phyloP scores from a whole-genome alignment of 2,329 filamentous ascomycete genomes.

The Ceratocystis lukuohia region DNA sequence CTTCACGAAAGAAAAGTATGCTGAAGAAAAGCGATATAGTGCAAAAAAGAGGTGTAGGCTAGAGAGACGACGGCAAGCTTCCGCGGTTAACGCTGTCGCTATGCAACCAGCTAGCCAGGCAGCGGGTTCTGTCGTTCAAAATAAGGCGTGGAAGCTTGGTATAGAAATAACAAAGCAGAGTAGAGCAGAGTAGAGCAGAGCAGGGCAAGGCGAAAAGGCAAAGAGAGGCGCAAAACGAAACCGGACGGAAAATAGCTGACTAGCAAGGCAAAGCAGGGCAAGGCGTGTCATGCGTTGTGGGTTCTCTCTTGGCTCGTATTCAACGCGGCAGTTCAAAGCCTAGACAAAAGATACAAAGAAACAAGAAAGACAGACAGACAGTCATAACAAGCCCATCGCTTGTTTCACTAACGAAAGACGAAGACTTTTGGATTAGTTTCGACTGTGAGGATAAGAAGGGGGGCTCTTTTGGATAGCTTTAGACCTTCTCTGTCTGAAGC shows the following conservation, averaged over 20 bases:
- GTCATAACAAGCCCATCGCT: not conserved
- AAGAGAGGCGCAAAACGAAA: not conserved
- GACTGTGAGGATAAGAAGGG: not conserved
- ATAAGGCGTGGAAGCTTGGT: not conserved
- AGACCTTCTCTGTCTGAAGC: not conserved
- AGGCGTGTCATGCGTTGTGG: not conserved
- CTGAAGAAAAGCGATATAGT: not conserved
- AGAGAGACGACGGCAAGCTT: too few relatives aligned
- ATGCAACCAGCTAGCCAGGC: not conserved
- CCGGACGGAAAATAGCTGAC: not conserved
- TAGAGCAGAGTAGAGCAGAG: not conserved
- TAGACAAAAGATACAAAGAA: not conserved
- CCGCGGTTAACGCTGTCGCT: too few relatives aligned
- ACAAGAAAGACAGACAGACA: not conserved
- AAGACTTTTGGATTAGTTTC: not conserved
- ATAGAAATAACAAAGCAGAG: not conserved
- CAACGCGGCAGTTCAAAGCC: not conserved
- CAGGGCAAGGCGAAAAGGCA: not conserved
- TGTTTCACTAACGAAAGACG: not conserved
- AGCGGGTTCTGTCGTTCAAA: not conserved
- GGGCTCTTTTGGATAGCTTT: not conserved
- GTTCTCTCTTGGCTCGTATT: not conserved
- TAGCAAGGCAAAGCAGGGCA: not conserved
- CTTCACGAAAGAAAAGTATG: too few relatives aligned
- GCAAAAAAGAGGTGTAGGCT: not conserved